Base-by-base conservation (phyloP, 208 protist species). In the Trypanosoma mega region DNA sequence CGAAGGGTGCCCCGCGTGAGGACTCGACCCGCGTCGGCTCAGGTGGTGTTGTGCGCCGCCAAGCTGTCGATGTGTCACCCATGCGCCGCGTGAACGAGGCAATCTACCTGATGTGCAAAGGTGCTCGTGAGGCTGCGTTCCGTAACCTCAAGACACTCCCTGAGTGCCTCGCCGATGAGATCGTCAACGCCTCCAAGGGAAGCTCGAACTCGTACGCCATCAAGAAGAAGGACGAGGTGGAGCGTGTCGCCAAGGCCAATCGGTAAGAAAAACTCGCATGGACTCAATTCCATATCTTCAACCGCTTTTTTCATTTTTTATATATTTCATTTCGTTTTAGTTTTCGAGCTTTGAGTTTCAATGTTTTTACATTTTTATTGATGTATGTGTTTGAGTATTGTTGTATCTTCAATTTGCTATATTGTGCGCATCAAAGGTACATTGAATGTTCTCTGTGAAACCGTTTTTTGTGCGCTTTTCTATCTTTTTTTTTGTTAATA, bases 191-290 rank as follows among this genome's bases (percentile, higher is more conserved):
- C 63, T 89, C 98, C 56, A 99, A 99, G 83, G 92, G 88, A 29
- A 98, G 97, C 50, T 96, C 97, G 63, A 99, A 99, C 87, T 98
- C 93, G 20, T 99, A 98, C 72, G 98, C 99, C 64, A 99, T 99
- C 75, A 99, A 99, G 87, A 99, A 99, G 98, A 99, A 99, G 93
- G 98, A 99, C 89, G 98, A 99, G 88, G 94, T 99, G 58, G 99
- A 99, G 94, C 97, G 99, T 90, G 97, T 99, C 58, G 98, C 99
- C 82, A 99, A 99, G 94, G 96, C 97, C 64, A 99, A 99, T 96
- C 93, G 99, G 73, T 99, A 99, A 99, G 63, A 23, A 9, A 51
- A 14, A n/a, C 16, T 26, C 30, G 33, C 39, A 30, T 16, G 27
- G 0, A 29, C 20, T n/a, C 9, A 16, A 23, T 6, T 50, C 41